Base-by-base conservation (phyloP, 2,329 filamentous ascomycete genomes). In the Sclerotinia glacialis region DNA sequence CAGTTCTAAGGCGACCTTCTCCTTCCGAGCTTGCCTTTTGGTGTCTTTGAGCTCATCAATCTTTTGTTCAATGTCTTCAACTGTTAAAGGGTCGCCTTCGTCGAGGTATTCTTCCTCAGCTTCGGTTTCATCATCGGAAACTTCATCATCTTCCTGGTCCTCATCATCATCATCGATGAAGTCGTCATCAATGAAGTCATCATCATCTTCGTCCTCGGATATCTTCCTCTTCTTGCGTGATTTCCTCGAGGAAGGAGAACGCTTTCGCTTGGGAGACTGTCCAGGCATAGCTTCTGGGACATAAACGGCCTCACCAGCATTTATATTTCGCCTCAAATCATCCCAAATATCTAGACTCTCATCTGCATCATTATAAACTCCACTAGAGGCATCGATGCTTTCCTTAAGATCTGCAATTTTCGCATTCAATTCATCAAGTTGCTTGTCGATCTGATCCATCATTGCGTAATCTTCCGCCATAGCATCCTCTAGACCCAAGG, bases 341-440 rank as follows among this genome's bases (percentile, higher is more conserved):
- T 83, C 79, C 79, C 81, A 85, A 1, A 73, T 69, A 18, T 84
- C 81, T 16, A 83, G 67, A 7, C 80, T 73, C 6, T 82, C 77
- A 16, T 80, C 79, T 12, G 77, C 71, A 5, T 79, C 73, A 5
- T 79, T 76, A 1, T 78, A 69, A 0, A 74, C 69, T 3, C 77
- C 73, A 9, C 70, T 69, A 66, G 78, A 79, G 5, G 77, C 74
- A 1, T 68, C 68, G 56, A 76, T 80, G 1, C 71, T 72, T 42
- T 80, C 76, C 42, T 76, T 76, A 0, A 78, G 69, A 0, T 70
- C 66, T 21, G 66, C 63, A 7, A 79, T 67, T 1, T 65, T 60
- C 6, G 65, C 46, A 31, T 71, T 68, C 47, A 79, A 64, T 9
- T 16, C 12, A 14, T 44, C 62, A 34, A 67, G 23, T 14, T 71